Evolutionary conservation across 2,329 filamentous ascomycete species (phyloP).

Genomic region (Ophiostoma triangulosporum): DNA sequence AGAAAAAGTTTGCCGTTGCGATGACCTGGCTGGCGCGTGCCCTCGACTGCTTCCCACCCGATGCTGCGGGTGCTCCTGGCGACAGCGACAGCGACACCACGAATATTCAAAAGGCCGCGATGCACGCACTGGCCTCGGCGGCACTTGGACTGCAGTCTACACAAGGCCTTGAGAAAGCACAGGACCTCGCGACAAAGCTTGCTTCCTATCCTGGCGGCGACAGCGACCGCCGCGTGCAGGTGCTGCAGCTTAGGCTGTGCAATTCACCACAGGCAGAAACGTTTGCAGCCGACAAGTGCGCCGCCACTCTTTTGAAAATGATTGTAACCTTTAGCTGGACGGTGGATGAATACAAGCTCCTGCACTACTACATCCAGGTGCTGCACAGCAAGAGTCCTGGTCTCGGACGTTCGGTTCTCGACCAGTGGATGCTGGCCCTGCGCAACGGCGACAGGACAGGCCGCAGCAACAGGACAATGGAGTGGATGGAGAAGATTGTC

Average conservation of each 20-base stretch:
- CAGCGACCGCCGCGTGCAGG: slow-evolving; percentile 48
- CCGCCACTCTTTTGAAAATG: slow-evolving; percentile 45
- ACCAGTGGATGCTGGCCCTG: slow-evolving; percentile 46
- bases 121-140: slow-evolving; percentile 47
- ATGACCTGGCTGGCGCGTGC: slow-evolving; percentile 63
- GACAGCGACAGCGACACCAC: neutral
- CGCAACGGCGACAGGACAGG: slow-evolving; percentile 23
- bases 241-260: slow-evolving; percentile 57
- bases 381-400: slow-evolving; percentile 41
- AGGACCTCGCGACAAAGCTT: slow-evolving; percentile 44
- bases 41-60: slow-evolving; percentile 40
- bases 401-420: slow-evolving; percentile 39
- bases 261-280: slow-evolving; percentile 31
- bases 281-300: slow-evolving; percentile 36
- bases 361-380: slow-evolving; percentile 55
- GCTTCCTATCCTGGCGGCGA: slow-evolving; percentile 41
- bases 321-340: slow-evolving; percentile 37
- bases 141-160: slow-evolving; percentile 34
- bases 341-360: slow-evolving; percentile 47
- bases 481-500: slow-evolving; percentile 56
- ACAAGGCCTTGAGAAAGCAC: slow-evolving; percentile 37
- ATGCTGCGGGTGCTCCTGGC: slow-evolving; percentile 25
- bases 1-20: slow-evolving; percentile 40
- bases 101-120: slow-evolving; percentile 37
- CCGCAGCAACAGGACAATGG: slow-evolving; percentile 6